Conservation (phyloP, 441 rosid species). For the Populus hybrid region DNA sequence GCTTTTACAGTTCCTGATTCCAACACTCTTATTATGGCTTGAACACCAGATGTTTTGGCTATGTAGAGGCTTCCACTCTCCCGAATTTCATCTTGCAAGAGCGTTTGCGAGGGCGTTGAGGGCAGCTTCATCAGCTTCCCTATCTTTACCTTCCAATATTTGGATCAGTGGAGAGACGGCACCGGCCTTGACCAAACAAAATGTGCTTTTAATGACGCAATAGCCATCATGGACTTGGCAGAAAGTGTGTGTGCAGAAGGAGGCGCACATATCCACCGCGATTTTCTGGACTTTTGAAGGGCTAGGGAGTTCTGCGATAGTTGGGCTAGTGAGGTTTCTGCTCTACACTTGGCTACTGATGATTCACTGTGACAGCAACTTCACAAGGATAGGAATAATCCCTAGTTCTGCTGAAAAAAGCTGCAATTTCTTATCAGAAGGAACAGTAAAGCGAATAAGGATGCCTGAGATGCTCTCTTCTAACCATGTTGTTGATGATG, state of each 20-base stretch:
- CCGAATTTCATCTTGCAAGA: constrained; percentile 52
- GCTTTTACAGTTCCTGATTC: constrained; percentile 42
- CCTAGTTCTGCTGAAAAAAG: constrained; percentile 51
- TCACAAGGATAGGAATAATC: constrained; percentile 53
- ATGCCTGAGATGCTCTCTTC: constrained; percentile 48
- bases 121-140: constrained; percentile 59
- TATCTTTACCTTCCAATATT: constrained; percentile 42
- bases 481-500: constrained; percentile 24
- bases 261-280: constrained; percentile 46
- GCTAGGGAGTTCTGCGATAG: constrained; percentile 54
- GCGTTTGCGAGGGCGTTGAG: constrained; percentile 49
- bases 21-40: constrained; percentile 41
- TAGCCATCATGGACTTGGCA: constrained; percentile 57
- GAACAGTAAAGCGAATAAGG: constrained; percentile 48
- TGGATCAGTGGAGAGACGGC: constrained; percentile 47
- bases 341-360: constrained; percentile 39
- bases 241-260: constrained; percentile 37
- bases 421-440: constrained; percentile 63
- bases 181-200: constrained; percentile 63
- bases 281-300: constrained; percentile 38
- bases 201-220: constrained; percentile 49
- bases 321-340: constrained; percentile 59
- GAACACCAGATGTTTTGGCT: constrained; percentile 34
- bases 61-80: constrained; percentile 55
- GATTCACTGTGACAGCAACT: constrained; percentile 48